These are phyloP conservation scores for Pseudogymnoascus sp. DNA, from an alignment of 2,329 filamentous ascomycete genomes.

Conservation along the genomic window DNA sequence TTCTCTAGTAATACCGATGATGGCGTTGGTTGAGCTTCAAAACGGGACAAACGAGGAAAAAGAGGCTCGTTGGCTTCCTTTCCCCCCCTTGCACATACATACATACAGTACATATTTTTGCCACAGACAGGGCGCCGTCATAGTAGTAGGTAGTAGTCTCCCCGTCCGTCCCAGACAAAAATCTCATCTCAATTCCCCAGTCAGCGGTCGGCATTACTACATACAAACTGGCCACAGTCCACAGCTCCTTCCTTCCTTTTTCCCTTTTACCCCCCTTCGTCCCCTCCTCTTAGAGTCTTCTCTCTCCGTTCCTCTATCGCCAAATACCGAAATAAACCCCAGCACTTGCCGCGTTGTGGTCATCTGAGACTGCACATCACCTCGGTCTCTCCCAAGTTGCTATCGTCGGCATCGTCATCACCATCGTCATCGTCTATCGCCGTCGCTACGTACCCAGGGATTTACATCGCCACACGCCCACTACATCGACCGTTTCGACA, in stretches of 20 bases:
- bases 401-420: not conserved
- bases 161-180: not conserved
- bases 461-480: constrained; percentile 1
- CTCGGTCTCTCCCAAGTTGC: not conserved
- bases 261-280: not conserved
- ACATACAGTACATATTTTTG: not conserved
- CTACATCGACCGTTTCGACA: not conserved
- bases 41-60: not conserved
- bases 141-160: not conserved
- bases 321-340: not conserved
- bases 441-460: not conserved
- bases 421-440: not conserved
- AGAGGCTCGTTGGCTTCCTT: not conserved
- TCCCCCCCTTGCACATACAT: not conserved
- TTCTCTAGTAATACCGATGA: not conserved
- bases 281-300: not conserved
- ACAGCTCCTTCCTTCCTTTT: not conserved
- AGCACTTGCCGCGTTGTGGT: not conserved
- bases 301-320: not conserved
- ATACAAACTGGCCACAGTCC: not conserved
- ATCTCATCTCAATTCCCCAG: not conserved
- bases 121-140: not conserved
- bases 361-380: not conserved
- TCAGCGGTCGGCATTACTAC: not conserved
- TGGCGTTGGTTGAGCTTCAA: not conserved